Conservation (phyloP, 805 yeast species). For the Wickerhamomyces kurtzmanii region DNA sequence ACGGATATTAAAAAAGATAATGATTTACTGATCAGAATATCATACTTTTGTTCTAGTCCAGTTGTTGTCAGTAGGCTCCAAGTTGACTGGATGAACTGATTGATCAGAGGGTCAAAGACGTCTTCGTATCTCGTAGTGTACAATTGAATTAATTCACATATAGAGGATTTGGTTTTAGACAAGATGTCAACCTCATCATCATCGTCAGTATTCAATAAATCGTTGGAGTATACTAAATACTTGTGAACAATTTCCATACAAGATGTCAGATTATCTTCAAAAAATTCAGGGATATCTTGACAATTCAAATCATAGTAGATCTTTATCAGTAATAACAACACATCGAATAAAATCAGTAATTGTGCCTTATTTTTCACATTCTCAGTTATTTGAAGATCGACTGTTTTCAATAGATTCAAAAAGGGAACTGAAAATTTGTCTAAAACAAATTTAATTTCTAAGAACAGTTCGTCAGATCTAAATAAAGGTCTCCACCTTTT, state of each 20-base stretch:
- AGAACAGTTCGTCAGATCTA: constrained; percentile 80
- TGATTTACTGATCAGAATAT: constrained; percentile 72
- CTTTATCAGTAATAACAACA: constrained; percentile 61
- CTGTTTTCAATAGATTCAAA: constrained; percentile 51
- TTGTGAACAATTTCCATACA: constrained; percentile 81
- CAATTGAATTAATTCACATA: constrained; percentile 75
- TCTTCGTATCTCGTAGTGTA: constrained; percentile 91
- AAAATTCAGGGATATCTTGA: constrained; percentile 96
- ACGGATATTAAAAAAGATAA: constrained; percentile 77
- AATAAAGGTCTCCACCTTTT: constrained; percentile 95
- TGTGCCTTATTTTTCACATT: constrained; percentile 35
- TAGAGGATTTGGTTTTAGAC: constrained; percentile 68
- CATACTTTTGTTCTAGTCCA: constrained; percentile 70
- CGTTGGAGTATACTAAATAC: constrained; percentile 56
- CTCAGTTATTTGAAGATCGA: constrained; percentile 54
- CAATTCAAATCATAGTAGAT: constrained; percentile 91
- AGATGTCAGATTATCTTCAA: constrained; percentile 74
- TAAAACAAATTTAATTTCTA: constrained; percentile 81
- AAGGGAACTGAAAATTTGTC: constrained; percentile 79
- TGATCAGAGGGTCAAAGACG: constrained; percentile 71
- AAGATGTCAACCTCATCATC: constrained; percentile 63
- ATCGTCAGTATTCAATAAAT: constrained; percentile 43
- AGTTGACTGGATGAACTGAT: constrained; percentile 68
- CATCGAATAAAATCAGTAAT: constrained; percentile 54
- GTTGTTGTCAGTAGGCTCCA: constrained; percentile 68